Base-by-base conservation (phyloP, 176 grass and related monocot genomes). In the Thalia dealbata region DNA sequence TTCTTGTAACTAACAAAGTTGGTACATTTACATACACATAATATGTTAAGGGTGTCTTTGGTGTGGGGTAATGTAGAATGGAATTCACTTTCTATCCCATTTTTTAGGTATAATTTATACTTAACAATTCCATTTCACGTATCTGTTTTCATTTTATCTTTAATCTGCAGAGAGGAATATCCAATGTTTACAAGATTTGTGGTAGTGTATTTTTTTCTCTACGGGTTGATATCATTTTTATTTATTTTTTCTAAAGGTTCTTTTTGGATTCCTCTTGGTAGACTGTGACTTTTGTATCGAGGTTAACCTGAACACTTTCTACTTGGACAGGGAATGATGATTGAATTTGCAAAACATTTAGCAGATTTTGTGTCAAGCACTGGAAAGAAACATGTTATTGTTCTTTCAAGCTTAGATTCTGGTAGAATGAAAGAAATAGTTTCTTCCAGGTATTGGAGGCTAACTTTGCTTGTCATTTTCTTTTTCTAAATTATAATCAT, bases 341-440 rank as follows among this genome's bases (percentile, higher is more conserved):
- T 88, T 87, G 75, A 83, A 78, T 99, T 93, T 91, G 90, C 95
- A 32, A 93, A 75, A 81, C 86, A 93, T 73, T 79, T 88, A 78
- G 87, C 81, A 44, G 68, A 86, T 59, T 91, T 91, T 27, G 59
- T 88, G 76, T 79, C 80, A 18, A 78, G 68, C 83, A 81, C 81
- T 52, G 87, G 83, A 51, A 93, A 99, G 79, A 76, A 85, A 25
- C 87, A 93, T 83, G 73, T 93, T 74, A 42, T 99, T 61, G 80
- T 93, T 83, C 79, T 93, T 83, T 99, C 95, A 81, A 93, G 95
- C 84, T 81, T 99, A 83, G 90, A 99, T 54, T 91, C 90, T 79
- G 87, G 85, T 77, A 90, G 83, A 85, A 86, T 79, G 69, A 93
- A 89, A 69, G n/a, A 78, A 72, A 86, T 91, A 77, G 90, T 85